phyloP scores from a whole-genome alignment of 495 filamentous ascomycete species.

The Penicillium pancosmium region DNA sequence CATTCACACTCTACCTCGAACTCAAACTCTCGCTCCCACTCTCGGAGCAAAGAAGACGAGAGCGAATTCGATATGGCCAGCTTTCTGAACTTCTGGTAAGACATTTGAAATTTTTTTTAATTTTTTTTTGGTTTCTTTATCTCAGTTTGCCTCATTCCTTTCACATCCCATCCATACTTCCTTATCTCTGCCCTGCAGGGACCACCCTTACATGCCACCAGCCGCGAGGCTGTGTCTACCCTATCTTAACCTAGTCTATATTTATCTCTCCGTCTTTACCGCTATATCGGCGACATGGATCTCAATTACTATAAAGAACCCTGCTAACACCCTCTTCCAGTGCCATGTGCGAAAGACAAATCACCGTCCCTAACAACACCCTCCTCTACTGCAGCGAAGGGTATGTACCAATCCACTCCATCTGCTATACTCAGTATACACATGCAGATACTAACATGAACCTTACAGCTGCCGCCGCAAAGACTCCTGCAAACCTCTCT shows the following conservation, averaged over 20 bases:
- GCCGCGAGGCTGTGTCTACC: conserved; percentile 17
- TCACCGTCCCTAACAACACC: conserved; percentile 62
- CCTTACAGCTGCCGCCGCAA: conserved; percentile 52
- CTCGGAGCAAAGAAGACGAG: conserved; percentile 44
- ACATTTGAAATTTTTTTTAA: conserved; percentile 20
- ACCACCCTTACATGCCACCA: conserved; percentile 29
- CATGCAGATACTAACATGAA: background rate
- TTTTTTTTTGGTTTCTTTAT: conserved; percentile 12
- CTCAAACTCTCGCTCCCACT: conserved; percentile 6
- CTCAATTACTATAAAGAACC: conserved; percentile 16
- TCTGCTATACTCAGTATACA: background rate
- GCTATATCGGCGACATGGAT: background rate
- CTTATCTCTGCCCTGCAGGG: conserved; percentile 32
- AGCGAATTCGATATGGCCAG: conserved; percentile 56
- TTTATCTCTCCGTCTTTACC: background rate
- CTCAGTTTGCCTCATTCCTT: conserved; percentile 9
- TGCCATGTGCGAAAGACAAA: conserved; percentile 68
- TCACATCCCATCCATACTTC: conserved; percentile 9
- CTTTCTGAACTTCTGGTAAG: conserved; percentile 69
- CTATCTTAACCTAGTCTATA: background rate
- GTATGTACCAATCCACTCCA: conserved; percentile 31
- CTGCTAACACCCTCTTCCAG: conserved; percentile 42
- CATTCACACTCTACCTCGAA: conserved; percentile 17
- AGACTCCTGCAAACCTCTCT: conserved; percentile 53
- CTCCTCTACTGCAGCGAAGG: conserved; percentile 61